These are phyloP conservation scores for Penicillium alfredii DNA, from an alignment of 495 filamentous ascomycete genomes.

Conservation along the genomic window DNA sequence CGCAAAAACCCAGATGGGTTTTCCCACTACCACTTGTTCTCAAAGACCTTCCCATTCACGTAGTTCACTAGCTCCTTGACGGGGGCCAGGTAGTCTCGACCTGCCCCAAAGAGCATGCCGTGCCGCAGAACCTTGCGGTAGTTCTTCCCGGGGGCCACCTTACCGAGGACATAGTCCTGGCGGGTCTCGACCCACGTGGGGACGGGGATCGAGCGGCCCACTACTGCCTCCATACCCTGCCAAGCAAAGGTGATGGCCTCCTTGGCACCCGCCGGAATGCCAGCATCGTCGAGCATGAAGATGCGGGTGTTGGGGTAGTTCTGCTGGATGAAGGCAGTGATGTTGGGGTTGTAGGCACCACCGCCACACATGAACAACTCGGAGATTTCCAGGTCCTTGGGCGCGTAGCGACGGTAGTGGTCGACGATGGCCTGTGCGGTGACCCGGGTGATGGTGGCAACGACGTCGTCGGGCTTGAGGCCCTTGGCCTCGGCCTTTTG, in stretches of 20 bases:
- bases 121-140: constrained; percentile 46
- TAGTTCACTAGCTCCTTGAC: constrained; percentile 46
- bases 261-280: constrained; percentile 48
- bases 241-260: constrained; percentile 55
- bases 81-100: constrained; percentile 37
- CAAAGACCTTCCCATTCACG: constrained; percentile 37
- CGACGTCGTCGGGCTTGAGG: constrained; percentile 42
- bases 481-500: constrained; percentile 37
- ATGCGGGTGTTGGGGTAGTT: constrained; percentile 44
- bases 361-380: constrained; percentile 59
- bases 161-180: constrained; percentile 44
- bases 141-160: constrained; percentile 49
- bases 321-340: constrained; percentile 44
- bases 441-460: constrained; percentile 52
- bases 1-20: background rate
- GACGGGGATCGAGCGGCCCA: constrained; percentile 47
- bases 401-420: constrained; percentile 48
- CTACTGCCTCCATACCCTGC: constrained; percentile 50
- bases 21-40: constrained; percentile 39
- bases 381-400: constrained; percentile 39
- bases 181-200: constrained; percentile 46
- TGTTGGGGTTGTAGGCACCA: constrained; percentile 53
- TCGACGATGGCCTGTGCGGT: constrained; percentile 52
- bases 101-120: constrained; percentile 43
- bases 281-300: constrained; percentile 50